A percentile compares a stretch with the other conserved stretches of the same genome.
These are phyloP conservation scores for Epithele typhae DNA, from an alignment of 768 basidiomycete genomes.

Conservation along the genomic window DNA sequence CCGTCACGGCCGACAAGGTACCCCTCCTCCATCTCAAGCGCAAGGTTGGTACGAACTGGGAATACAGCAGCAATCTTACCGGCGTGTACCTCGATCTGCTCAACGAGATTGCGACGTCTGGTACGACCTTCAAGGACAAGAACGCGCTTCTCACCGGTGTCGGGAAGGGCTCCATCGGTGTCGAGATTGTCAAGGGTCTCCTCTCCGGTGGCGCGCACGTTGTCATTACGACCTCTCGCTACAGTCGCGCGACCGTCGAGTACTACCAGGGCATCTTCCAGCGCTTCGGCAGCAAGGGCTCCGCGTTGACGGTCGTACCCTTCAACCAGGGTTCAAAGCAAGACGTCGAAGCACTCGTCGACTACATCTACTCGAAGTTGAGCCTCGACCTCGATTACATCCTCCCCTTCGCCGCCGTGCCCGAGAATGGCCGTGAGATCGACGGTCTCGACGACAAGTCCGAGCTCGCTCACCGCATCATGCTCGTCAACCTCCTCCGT, in stretches of 20 bases:
- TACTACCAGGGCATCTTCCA: slow-evolving; percentile 99
- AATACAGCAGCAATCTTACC: slow-evolving; percentile 96
- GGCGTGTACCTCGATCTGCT: slow-evolving; percentile 94
- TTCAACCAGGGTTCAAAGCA: slow-evolving; percentile 99
- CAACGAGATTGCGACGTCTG: slow-evolving; percentile 97
- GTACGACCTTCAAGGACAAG: slow-evolving; percentile 98
- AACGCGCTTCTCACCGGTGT: slow-evolving; percentile 97
- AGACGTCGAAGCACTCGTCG: slow-evolving; percentile 95
- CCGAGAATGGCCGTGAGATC: slow-evolving; percentile 98
- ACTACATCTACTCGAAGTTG: slow-evolving; percentile 95
- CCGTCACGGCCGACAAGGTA: slow-evolving; percentile 84
- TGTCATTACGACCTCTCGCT: slow-evolving; percentile 96
- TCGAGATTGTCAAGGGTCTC: slow-evolving; percentile 95
- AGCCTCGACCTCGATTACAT: slow-evolving; percentile 98
- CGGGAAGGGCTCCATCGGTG: slow-evolving; percentile 96
- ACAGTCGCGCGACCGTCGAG: slow-evolving; percentile 92
- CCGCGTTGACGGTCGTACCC: slow-evolving; percentile 95
- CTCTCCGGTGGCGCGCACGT: slow-evolving; percentile 95
- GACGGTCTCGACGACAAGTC: slow-evolving; percentile 96
- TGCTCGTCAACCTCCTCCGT: slow-evolving; percentile 95
- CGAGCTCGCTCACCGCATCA: slow-evolving; percentile 96
- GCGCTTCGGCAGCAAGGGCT: slow-evolving; percentile 88
- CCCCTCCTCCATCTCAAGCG: slow-evolving; percentile 96
- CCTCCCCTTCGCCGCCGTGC: slow-evolving; percentile 96
- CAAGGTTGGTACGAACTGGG: slow-evolving; percentile 92